phyloP scores from a whole-genome alignment of 371 early-diverging fungal species.

The Mortierella sp. region DNA sequence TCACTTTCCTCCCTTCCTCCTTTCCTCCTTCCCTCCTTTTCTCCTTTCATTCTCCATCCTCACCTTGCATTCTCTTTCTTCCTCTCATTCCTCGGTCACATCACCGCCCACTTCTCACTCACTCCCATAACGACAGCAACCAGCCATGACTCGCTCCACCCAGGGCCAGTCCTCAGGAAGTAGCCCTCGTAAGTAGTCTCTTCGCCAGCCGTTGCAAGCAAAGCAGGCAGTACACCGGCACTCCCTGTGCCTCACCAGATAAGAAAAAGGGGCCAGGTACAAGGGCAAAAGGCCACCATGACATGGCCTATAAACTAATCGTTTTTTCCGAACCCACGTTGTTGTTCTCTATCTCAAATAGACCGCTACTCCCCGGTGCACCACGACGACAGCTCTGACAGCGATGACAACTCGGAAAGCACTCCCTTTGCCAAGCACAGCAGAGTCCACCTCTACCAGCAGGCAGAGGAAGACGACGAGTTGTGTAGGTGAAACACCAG shows the following conservation, averaged over 20 bases:
- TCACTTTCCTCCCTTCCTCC: neutral
- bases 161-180: constrained; percentile 31
- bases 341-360: neutral
- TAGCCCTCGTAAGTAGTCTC: constrained; percentile 36
- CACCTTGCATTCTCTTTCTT: neutral
- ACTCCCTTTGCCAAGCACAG: constrained; percentile 52
- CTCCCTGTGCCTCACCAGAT: neutral
- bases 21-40: neutral
- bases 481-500: constrained; percentile 32
- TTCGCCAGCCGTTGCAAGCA: neutral
- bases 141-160: constrained; percentile 30
- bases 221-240: neutral
- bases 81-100: neutral
- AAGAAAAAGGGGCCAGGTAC: neutral
- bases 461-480: constrained; percentile 48
- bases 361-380: constrained; percentile 44
- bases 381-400: constrained; percentile 47
- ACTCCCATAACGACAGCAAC: neutral
- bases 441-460: constrained; percentile 42
- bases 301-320: neutral
- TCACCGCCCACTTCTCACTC: neutral
- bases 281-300: neutral
- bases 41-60: neutral
- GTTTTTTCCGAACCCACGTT: constrained; percentile 17
- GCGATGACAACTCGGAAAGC: constrained; percentile 48